A percentile compares a stretch with the other conserved stretches of the same genome.
Conservation (phyloP, 495 filamentous ascomycete genomes). For the Podospora comata region DNA sequence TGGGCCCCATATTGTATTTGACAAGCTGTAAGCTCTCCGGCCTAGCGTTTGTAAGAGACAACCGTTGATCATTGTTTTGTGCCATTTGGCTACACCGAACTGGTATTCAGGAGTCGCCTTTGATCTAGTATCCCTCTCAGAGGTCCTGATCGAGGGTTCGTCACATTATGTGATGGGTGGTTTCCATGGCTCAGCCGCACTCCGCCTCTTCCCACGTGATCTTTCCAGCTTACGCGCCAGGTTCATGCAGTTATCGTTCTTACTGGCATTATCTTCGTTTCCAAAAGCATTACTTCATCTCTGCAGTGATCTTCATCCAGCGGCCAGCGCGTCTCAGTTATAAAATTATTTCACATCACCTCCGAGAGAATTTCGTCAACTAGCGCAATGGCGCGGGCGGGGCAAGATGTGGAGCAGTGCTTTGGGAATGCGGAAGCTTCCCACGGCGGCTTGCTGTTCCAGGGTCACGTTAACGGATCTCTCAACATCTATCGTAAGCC, state of each 20-base stretch:
- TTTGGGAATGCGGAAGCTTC: background rate
- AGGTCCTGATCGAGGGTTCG: too few species aligned
- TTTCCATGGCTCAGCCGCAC: background rate
- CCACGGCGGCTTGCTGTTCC: conserved; percentile 2
- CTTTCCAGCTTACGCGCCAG: background rate
- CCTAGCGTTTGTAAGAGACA: too few species aligned
- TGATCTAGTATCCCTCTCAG: too few species aligned
- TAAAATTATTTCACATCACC: background rate
- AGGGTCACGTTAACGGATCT: conserved; percentile 1
- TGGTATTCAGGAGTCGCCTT: too few species aligned
- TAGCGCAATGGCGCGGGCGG: background rate
- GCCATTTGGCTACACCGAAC: too few species aligned
- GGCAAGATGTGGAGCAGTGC: background rate
- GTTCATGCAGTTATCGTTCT: background rate
- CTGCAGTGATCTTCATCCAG: background rate
- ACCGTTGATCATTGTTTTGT: too few species aligned
- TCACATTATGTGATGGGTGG: too few species aligned
- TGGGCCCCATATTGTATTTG: too few species aligned
- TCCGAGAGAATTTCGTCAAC: background rate
- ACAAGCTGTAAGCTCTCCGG: too few species aligned
- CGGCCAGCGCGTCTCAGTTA: background rate
- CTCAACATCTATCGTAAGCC: background rate
- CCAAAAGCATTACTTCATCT: background rate
- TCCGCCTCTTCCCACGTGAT: background rate
- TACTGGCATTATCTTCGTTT: background rate